Evolutionary conservation across 768 basidiomycete species (phyloP), one percentile per base, ranked within the genome.

Genomic region (Kondoa subrosea): DNA sequence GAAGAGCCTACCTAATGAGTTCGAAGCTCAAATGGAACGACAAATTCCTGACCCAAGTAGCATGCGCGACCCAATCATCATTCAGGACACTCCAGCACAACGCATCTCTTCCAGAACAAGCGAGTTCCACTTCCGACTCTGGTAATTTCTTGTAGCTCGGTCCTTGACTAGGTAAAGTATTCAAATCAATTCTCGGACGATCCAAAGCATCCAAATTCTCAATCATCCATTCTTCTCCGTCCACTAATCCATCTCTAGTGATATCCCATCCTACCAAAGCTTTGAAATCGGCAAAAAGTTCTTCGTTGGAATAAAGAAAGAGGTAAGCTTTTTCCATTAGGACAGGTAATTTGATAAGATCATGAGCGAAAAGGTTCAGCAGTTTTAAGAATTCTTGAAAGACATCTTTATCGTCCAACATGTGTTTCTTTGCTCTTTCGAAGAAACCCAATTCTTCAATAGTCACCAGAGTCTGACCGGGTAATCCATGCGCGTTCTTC

Each of bases 61-160:
- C 92, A 77, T 93, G 92, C 14, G 91, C 92, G 15, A 96, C 91
- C 93, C 93, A 97, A 68, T 87, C 84, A 75, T 97, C 92, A 76
- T 99, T 99, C 62, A 99, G 82, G 57, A 99, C 91, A 27, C 90
- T 91, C 76, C 92, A 88, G 75, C 88, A 91, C 68, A 96, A 85
- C 70, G 91, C 85, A 73, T 95, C 91, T 33, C 95, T 85, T 14
- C 88, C 92, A 1, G 95, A 95, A 76, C 95, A 97, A 31, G 90
- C 89, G 17, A 97, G 78, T 58, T 84, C 82, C 71, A 87, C 83
- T 79, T 97, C 95, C 74, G 85, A 87, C 65, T 87, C 85, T 27
- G 91, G 91, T 40, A 96, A 80, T 76, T 83, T 85, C 72, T 95
- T 83, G 79, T 99, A 99, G 77, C 92, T 96, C 4, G 91, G 91